Evolutionary conservation across 352 stramenopile species (phyloP), one percentile per base, ranked within the genome.

Genomic region (Phytophthora litchii): DNA sequence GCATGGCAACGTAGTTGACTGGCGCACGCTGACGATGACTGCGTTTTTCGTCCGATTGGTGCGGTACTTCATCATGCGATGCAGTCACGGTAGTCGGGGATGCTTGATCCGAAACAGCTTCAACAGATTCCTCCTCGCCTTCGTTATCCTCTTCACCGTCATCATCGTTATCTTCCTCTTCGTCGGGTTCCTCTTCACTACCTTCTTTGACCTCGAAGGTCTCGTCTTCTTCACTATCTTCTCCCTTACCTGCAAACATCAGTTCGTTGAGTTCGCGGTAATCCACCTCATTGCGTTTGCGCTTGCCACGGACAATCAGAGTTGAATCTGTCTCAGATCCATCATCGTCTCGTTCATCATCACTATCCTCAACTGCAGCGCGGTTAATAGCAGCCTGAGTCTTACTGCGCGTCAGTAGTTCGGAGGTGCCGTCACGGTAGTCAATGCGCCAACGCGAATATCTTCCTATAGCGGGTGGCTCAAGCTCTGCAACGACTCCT

Each of bases 241-340:
- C 78, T 29, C 89, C 84, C 50, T 87, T 75, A 0, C 78, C 80
- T 1, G 72, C 81, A 62, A 94, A 95, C 62, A 95, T 76, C 23
- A 86, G 43, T 45, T 85, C 78, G 52, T 95, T 93, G 11, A 95
- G 74, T 35, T 76, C 62, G n/a, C 76, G 83, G 48, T 95, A 95
- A 67, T 95, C 74, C 12, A 95, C 86, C 2, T 75, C 67, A 13
- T 70, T 88, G 14, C 86, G 80, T 70, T 92, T 92, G 35, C 86
- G 80, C 57, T 95, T 95, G 42, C 84, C 80, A 17, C 71, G 64
- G 3, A 92, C 27, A 52, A 92, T 89, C 32, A 90, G 54, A 3
- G 56, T 65, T 2, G 43, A 23, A 53, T 87, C 66, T 17, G 43
- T 36, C 48, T 72, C 68, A 3, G 67, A 51, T 7, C 52, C 66